A percentile compares a stretch with the other conserved stretches of the same genome.
Evolutionary conservation across 768 basidiomycete species (phyloP).

Genomic region (Tylopilus plumbeoviolaceoides): DNA sequence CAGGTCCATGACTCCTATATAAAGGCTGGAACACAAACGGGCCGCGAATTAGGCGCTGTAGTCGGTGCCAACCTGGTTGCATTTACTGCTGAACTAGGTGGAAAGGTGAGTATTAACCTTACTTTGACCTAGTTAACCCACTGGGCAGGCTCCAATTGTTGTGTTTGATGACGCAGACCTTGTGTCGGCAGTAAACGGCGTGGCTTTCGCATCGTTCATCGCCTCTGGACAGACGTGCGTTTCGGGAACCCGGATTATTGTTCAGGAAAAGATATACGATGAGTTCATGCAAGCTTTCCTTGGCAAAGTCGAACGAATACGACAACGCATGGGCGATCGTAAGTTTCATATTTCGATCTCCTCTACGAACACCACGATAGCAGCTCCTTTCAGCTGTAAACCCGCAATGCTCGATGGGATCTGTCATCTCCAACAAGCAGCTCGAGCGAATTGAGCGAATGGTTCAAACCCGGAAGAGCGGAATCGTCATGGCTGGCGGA

Average conservation of each 20-base stretch:
- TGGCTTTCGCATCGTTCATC: conserved; percentile 78
- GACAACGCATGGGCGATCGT: conserved; percentile 76
- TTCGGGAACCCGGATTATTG: conserved; percentile 80
- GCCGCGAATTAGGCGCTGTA: conserved; percentile 65
- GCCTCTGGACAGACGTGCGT: conserved; percentile 90
- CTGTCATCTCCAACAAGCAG: conserved; percentile 65
- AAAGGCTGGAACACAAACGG: conserved; percentile 76
- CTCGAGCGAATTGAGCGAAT: conserved; percentile 62
- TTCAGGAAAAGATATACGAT: conserved; percentile 69
- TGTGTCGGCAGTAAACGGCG: conserved; percentile 72
- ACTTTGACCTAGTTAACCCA: conserved; percentile 6
- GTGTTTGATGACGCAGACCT: conserved; percentile 79
- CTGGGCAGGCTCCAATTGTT: conserved; percentile 66
- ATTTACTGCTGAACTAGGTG: conserved; percentile 83
- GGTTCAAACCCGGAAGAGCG: conserved; percentile 42
- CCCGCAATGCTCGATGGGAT: conserved; percentile 71
- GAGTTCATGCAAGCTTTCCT: conserved; percentile 60
- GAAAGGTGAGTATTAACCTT: conserved; percentile 76
- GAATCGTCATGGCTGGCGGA: conserved; percentile 61
- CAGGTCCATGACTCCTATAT: not conserved
- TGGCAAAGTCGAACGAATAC: conserved; percentile 59
- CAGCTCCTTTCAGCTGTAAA: conserved; percentile 51
- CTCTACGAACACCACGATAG: not conserved
- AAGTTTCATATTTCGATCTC: conserved; percentile 25
- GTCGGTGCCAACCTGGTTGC: conserved; percentile 71